Base-by-base conservation (phyloP, 2,329 filamentous ascomycete genomes). In the Fusarium siculi region DNA sequence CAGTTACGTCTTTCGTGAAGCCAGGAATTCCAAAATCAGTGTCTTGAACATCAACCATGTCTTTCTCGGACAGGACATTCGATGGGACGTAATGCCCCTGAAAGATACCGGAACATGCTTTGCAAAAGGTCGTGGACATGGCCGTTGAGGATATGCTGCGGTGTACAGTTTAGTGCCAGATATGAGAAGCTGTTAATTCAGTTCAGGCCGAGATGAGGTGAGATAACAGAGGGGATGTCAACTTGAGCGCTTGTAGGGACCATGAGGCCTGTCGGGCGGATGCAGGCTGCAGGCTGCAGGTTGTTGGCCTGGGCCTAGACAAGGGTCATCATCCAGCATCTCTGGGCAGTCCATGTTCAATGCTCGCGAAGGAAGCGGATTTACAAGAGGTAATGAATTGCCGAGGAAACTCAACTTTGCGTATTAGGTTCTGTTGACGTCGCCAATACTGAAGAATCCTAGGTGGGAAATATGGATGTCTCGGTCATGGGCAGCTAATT, bases 51-150 rank as follows among this genome's bases (percentile, higher is more conserved):
- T 60, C 43, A 23, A 73, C 23, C 7, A 73, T n/a, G 11, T 52
- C 37, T 39, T 52, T 42, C 16, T 74, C n/a, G 14, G 21, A 7
- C 21, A 73, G 34, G 23, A 39, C 23, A 28, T 52, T 42, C 5
- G 67, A 15, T 21, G 66, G 32, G n/a, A 42, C 37, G 25, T 73
- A 73, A 12, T 57, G 40, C 7, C 66, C 70, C 15, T 72, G 32
- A 19, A 73, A 73, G 42, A 73, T 68, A 19, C 50, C 57, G 9
- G 42, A 37, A n/a, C 70, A 73, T n/a, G 28, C 36, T 23, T 49
- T 4, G 28, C 70, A 73, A 12, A 73, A 14, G 23, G 34, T 52
- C 7, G 56, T 54, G 11, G n/a, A 19, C n/a, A 44, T 14, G 65
- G 66, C 69, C 28, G 8, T 9, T n/a, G 21, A 23, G 30, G 10